Evolutionary conservation across 2,329 filamentous ascomycete species (phyloP).

Genomic region (Neurospora sp.): DNA sequence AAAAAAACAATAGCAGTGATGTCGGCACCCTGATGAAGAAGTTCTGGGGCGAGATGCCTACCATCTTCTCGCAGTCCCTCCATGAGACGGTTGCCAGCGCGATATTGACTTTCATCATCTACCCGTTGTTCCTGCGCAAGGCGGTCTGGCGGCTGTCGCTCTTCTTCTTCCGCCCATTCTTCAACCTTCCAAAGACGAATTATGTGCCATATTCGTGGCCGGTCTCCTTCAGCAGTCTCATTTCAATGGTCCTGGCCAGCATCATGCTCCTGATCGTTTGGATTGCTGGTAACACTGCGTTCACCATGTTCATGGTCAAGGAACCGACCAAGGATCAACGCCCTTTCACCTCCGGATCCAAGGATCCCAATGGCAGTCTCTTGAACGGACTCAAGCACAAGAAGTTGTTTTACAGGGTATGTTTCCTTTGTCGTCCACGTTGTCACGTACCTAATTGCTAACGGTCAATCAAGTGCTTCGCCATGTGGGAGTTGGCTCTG

Average conservation of each 20-base stretch:
- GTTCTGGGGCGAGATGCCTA: constrained; percentile 29
- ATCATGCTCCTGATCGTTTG: constrained; percentile 62
- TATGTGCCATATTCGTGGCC: constrained; percentile 50
- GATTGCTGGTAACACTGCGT: constrained; percentile 66
- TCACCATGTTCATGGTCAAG: constrained; percentile 70
- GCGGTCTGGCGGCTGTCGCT: constrained; percentile 61
- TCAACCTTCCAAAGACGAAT: constrained; percentile 63
- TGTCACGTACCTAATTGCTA: constrained; percentile 6
- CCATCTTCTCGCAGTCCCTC: constrained; percentile 27
- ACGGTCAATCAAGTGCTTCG: constrained; percentile 51
- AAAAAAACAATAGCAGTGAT: constrained; percentile 10
- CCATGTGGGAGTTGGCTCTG: constrained; percentile 80
- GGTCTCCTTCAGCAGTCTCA: constrained; percentile 44
- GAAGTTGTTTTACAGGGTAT: constrained; percentile 63
- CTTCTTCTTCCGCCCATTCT: constrained; percentile 60
- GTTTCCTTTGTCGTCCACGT: constrained; percentile 12
- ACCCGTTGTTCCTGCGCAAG: constrained; percentile 51
- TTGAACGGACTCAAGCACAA: constrained; percentile 76
- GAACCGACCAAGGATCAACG: constrained; percentile 76
- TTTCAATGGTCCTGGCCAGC: constrained; percentile 50
- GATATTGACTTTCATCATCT: constrained; percentile 43
- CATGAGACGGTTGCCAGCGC: constrained; percentile 32
- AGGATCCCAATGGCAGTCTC: constrained; percentile 84
- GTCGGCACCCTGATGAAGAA: constrained; percentile 24
- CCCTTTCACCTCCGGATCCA: constrained; percentile 74